A percentile compares a stretch with the other conserved stretches of the same genome.
These are phyloP conservation scores for Hirschfeldia incana DNA, from an alignment of 345 rosid genomes.

Conservation along the genomic window DNA sequence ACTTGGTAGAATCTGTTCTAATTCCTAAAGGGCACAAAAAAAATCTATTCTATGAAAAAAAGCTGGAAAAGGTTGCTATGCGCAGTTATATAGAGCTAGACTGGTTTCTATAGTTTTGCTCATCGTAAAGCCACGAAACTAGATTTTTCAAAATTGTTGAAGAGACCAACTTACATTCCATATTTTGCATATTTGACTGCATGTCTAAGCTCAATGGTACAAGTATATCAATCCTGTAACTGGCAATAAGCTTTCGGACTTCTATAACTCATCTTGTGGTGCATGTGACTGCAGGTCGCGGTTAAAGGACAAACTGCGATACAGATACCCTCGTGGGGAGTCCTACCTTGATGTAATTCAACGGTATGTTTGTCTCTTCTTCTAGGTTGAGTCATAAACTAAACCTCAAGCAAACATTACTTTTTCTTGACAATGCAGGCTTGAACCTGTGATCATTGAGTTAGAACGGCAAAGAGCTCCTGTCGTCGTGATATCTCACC, in stretches of 20 bases:
- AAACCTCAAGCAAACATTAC: constrained; percentile 7
- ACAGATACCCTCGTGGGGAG: constrained; percentile 97
- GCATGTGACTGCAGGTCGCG: constrained; percentile 58
- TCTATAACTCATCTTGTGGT: constrained; percentile 24
- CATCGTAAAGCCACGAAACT: constrained; percentile 19
- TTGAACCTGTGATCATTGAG: constrained; percentile 98
- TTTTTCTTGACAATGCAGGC: constrained; percentile 54
- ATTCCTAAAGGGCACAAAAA: too few relatives aligned
- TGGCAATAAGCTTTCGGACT: constrained; percentile 14
- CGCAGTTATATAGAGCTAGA: neutral
- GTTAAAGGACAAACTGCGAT: constrained; percentile 86
- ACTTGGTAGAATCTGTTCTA: neutral
- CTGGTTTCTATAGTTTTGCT: neutral
- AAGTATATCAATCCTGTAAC: constrained; percentile 2
- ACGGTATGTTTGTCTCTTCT: constrained; percentile 50
- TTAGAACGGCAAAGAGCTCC: constrained; percentile 98
- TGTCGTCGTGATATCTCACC: constrained; percentile 96
- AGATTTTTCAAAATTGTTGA: neutral
- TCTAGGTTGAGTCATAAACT: neutral
- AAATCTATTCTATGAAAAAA: too few relatives aligned
- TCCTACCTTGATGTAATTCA: constrained; percentile 99
- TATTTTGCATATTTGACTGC: neutral
- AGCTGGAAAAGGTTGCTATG: neutral
- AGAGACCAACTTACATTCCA: neutral
- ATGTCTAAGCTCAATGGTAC: neutral